Evolutionary conservation across 495 filamentous ascomycete genomes (phyloP).

Genomic region (Neurospora sp.): DNA sequence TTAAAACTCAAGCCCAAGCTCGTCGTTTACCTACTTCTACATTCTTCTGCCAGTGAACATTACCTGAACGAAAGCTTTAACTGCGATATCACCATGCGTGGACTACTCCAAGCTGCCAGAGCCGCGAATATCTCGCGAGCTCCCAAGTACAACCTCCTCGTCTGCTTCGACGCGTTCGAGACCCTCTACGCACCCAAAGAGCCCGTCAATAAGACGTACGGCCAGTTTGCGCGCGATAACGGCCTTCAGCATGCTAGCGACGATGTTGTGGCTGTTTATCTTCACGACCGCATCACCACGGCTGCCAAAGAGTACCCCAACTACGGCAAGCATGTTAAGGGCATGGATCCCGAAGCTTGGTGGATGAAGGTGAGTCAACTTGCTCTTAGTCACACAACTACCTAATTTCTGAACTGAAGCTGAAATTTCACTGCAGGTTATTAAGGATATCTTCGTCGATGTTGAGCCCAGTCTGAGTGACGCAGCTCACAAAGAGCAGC

Average conservation of each 20-base stretch:
- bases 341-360: conserved; percentile 50
- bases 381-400: background rate
- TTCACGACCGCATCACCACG: conserved; percentile 38
- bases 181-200: conserved; percentile 59
- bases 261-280: conserved; percentile 22
- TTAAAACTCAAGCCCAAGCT: background rate
- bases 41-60: background rate
- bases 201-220: conserved; percentile 55
- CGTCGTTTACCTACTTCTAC: background rate
- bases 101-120: background rate
- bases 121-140: background rate
- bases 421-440: conserved; percentile 7
- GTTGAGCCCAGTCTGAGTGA: conserved; percentile 3
- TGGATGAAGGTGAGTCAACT: conserved; percentile 50
- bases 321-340: conserved; percentile 49
- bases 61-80: background rate
- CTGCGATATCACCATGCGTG: background rate
- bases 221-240: conserved; percentile 42
- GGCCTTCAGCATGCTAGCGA: conserved; percentile 37
- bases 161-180: conserved; percentile 68
- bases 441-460: conserved; percentile 29
- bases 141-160: conserved; percentile 38
- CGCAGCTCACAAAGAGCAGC: conserved; percentile 17
- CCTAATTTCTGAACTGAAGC: background rate
- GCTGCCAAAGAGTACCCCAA: conserved; percentile 48